Percentiles rank a stretch among this genome's conserved stretches.
Evolutionary conservation across 2,329 filamentous ascomycete genomes (phyloP).

Genomic region (Ascochyta pisi): DNA sequence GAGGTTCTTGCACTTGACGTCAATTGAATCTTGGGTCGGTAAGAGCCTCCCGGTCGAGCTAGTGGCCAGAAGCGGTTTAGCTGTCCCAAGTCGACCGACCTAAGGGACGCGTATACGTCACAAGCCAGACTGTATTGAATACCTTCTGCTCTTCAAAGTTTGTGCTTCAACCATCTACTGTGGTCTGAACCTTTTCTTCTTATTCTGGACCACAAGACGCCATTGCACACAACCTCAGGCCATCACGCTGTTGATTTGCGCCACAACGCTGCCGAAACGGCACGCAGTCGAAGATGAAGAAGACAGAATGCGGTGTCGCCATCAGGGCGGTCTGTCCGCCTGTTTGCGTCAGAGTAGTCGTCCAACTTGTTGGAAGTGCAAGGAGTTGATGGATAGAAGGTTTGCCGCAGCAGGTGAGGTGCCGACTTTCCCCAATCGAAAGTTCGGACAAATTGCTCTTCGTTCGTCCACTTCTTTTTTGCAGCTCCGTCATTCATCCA

Average conservation of each 20-base stretch:
- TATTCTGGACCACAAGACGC: background rate
- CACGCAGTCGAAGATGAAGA: background rate
- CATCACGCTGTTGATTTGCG: background rate
- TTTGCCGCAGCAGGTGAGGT: constrained; percentile 14
- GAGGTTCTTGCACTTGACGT: background rate
- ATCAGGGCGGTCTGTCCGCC: background rate
- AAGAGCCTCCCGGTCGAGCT: constrained; percentile 9
- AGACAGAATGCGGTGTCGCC: background rate
- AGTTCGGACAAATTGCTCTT: constrained; percentile 11
- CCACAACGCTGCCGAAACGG: background rate
- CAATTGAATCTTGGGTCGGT: constrained; percentile 10
- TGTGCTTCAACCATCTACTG: background rate
- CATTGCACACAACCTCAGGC: background rate
- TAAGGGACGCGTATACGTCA: constrained; percentile 11
- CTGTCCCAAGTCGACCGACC: background rate
- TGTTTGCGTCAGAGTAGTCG: constrained; percentile 9
- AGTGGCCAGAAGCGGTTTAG: constrained; percentile 11
- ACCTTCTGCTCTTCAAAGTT: constrained; percentile 3
- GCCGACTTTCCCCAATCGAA: constrained; percentile 14
- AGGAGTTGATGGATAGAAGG: constrained; percentile 9
- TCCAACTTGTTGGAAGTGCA: background rate
- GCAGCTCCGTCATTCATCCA: constrained; percentile 16
- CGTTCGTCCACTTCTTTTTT: constrained; percentile 4
- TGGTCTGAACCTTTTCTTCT: background rate
- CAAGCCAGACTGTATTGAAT: constrained; percentile 6